Base-by-base conservation (phyloP, 1,284 basidiomycete genomes). In the Sanghuangporus sanghuang region DNA sequence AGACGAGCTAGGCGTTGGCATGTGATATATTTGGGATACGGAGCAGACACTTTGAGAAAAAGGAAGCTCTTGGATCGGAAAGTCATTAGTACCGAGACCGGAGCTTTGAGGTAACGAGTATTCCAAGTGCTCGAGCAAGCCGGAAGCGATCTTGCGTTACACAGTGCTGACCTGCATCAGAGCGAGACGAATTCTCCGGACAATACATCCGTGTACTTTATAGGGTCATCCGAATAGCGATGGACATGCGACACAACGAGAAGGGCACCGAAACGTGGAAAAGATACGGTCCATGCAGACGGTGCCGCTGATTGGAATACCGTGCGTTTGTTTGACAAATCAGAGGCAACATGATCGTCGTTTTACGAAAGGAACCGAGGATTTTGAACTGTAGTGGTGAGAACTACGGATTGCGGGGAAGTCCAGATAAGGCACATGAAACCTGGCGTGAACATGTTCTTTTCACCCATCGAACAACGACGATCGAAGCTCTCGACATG, bases 211-310 rank as follows among this genome's bases (percentile, higher is more conserved):
- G 55, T n/a, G 23, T 42, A 44, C 11, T 35, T n/a, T 12, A n/a
- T 38, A 14, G 7, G 23, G 18, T 35, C 9, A n/a, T 32, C 56
- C 56, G 56, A 54, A 38, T 6, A 38, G 16, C 32, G 53, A 54
- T 7, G 32, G 32, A 54, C 14, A n/a, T 18, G 53, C 32, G 11
- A 54, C 32, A n/a, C 39, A 23, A 40, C 7, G 23, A 57, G 42
- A 57, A 42, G 39, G 55, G n/a, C n/a, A 57, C 42, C 42, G 55
- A 44, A 57, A 57, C 55, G 55, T 32, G 55, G 55, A 57, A 46
- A 57, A 46, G n/a, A 38, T 39, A 46, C 21, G 55, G 36, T 9
- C 40, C n/a, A 36, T 18, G 44, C 27, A 32, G 27, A 5, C 27
- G 27, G 27, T 32, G 27, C 27, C 27, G 27, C 27, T 32, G 27